Evolutionary conservation across 768 basidiomycete genomes (phyloP), one percentile per base, ranked within the genome.

Genomic region (Russula virescens): DNA sequence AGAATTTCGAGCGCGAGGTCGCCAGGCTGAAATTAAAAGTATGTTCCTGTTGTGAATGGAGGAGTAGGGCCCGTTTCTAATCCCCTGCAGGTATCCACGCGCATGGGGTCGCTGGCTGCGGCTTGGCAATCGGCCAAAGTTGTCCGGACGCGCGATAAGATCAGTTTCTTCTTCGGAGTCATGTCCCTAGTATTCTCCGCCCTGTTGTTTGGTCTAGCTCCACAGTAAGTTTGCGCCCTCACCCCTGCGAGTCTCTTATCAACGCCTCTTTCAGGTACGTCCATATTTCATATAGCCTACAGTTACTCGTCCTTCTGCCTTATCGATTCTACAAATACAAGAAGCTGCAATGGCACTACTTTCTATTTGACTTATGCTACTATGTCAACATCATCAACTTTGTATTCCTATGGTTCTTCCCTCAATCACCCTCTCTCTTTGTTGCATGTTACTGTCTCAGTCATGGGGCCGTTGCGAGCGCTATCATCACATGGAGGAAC

Each of bases 401-500:
- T 66, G 69, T 97, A 67, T 99, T 86, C 78, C 80, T 99, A 68
- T 99, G 95, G 95, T 68, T 93, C 49, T 76, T 96, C 65, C 96
- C 97, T 0, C 76, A 78, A 5, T 93, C 82, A 61, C 77, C 87
- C 7, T 77, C 83, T 2, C 80, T 98, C 19, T 98, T 96, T 75
- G 83, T 92, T 54, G 91, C 94, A 5, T 95, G 92, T 70, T 98
- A 97, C 70, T 91, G 91, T 67, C 81, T 98, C 26, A 90, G 93
- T 0, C 88, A 97, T 71, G 97, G 94, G 0, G 83, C 90, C 0
- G 81, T 97, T 35, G 95, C 92, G 0, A 92, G 90, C 55, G 95
- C 96, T 0, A 94, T 98, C 53, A 91, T 98, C 68, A 98, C 96
- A 11, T 99, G 97, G 97, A 82, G 97, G 64, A 99, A 99, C 71